Base-by-base conservation (phyloP, 139 green algal species). In the Coelastrella sp. region DNA sequence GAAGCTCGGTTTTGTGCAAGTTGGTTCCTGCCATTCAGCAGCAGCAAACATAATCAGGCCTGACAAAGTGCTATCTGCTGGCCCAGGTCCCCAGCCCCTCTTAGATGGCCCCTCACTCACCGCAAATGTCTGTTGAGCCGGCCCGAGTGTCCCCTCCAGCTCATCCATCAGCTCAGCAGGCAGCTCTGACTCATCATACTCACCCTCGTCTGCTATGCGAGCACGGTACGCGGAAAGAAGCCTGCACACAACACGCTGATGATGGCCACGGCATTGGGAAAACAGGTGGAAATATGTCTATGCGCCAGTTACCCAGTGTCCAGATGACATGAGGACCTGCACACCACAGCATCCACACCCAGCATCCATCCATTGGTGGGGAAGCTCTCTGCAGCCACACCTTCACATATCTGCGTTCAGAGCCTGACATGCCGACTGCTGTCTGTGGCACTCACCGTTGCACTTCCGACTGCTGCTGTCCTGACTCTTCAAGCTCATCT, bases 121-220 rank as follows among this genome's bases (percentile, higher is more conserved):
- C 58, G 94, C 95, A 83, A 97, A 97, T 82, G 95, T 91, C 27
- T 87, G 75, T 83, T 90, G 85, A 15, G 95, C 94, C 14, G 89
- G 78, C 9, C 84, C 87, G 5, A 91, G 22, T 10, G 60, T 81
- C 7, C 78, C 92, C 75, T 97, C 94, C 66, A 97, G 87, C 76
- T 92, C 91, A 20, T 96, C 88, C 78, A 98, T 27, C 87, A 98
- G 61, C 11, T 93, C 89, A 10, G 60, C 65, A 6, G 95, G 95
- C 85, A 97, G 90, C 90, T 98, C 95, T 59, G 96, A 88, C 58
- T 97, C 94, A 60, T 91, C 84, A 22, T 95, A 87, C 68, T 94
- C 94, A 1, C 94, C 92, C 92, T 96, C 96, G 35, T 84, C 76
- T 6, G 85, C 93, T 81, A 93, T 90, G 5, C 89, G 82, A 4